Evolutionary conservation across 306 rosid species (phyloP), one percentile per base, ranked within the genome.

Genomic region (Purshia tridentata): DNA sequence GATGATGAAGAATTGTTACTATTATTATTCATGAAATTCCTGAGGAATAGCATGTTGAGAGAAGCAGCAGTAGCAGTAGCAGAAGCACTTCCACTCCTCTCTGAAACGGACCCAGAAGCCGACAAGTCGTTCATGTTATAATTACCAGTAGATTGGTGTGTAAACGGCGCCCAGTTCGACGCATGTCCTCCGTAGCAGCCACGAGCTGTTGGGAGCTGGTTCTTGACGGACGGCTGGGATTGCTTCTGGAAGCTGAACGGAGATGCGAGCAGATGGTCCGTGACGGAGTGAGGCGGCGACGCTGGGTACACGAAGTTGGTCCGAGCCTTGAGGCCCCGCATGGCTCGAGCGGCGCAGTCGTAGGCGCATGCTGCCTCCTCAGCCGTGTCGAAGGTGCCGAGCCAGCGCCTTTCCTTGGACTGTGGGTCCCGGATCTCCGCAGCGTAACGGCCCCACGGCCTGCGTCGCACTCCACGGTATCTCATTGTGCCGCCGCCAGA

Each of bases 361-460:
- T 94, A 94, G 7, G 99, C 97, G 16, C 91, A 90, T 6, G 99
- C 99, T 0, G 99, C 99, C 75, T 94, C 96, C 82, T 94, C 99
- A 0, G 97, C 99, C 2, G 99, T 94, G 82, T 94, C 99, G 16
- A 94, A 94, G 8, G 99, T 94, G 0, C 99, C 99, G 0, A 94
- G 90, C 99, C 99, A 94, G 3, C 99, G 88, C 4, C 99, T 81
- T 9, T 94, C 99, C 75, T 94, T 94, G 0, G 97, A 82, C 55
- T 83, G 85, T 0, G 99, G 99, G 88, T 94, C 99, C 8, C 99
- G 80, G 44, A 94, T 94, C 85, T 94, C 99, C 0, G 99, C 99
- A 0, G 99, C 99, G 56, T 94, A 94, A 46, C 99, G 92, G 0
- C 99, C 99, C 99, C 99, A 94, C 0, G 99, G 99, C 76, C 99